Conservation (phyloP, 352 stramenopile genomes). For the Pythium monospermum region DNA sequence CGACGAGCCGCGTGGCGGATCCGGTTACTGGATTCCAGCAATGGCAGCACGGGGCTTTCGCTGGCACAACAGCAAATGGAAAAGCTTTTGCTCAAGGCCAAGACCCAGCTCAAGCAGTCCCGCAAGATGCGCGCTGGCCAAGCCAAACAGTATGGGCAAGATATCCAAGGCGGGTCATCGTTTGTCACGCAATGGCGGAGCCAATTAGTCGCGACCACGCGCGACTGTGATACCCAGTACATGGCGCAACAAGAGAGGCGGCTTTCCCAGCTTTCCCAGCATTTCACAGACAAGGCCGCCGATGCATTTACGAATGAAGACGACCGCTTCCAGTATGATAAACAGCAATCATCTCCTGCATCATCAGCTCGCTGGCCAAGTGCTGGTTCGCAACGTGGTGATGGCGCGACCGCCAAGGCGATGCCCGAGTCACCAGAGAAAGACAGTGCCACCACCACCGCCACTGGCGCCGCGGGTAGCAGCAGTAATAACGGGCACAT, state of each 20-base stretch:
- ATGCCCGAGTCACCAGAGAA: background rate
- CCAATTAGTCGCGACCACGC: slow-evolving; percentile 44
- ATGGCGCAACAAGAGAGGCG: slow-evolving; percentile 34
- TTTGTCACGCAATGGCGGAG: slow-evolving; percentile 51
- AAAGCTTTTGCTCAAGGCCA: slow-evolving; percentile 57
- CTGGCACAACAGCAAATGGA: slow-evolving; percentile 82
- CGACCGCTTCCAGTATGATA: too few species aligned
- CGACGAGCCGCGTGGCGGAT: slow-evolving; percentile 61
- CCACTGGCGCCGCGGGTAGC: too few species aligned
- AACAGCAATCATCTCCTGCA: background rate
- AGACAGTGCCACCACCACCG: too few species aligned
- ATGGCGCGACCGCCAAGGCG: slow-evolving; percentile 3
- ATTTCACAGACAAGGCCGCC: slow-evolving; percentile 41
- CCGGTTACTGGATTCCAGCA: slow-evolving; percentile 65
- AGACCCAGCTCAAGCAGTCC: slow-evolving; percentile 73
- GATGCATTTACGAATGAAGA: too few species aligned
- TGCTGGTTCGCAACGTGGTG: slow-evolving; percentile 3
- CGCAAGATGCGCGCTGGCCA: slow-evolving; percentile 64
- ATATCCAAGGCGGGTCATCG: slow-evolving; percentile 37
- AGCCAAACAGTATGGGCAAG: slow-evolving; percentile 32
- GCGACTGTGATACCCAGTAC: slow-evolving; percentile 40
- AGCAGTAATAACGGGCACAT: too few species aligned
- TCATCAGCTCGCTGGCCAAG: background rate
- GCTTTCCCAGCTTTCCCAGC: slow-evolving; percentile 32
- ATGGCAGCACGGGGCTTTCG: slow-evolving; percentile 51